Base-by-base conservation (phyloP, 139 green algal genomes). In the Closterium sp. region DNA sequence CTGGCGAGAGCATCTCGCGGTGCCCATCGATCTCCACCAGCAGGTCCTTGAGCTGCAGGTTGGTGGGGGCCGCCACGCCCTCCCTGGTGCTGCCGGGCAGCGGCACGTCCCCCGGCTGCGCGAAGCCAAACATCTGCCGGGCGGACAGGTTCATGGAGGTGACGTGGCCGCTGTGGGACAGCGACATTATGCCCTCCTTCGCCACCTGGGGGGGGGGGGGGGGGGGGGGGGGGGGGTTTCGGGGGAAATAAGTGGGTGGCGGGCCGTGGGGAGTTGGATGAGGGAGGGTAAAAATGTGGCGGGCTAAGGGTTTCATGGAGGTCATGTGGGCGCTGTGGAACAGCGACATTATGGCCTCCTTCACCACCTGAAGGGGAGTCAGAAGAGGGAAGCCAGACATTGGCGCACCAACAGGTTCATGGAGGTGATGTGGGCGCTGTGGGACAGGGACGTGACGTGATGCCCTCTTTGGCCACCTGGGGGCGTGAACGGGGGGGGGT, bases 11-110 rank as follows among this genome's bases (percentile, higher is more conserved):
- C 55, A 76, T 76, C 16, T 76, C 55, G 1, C 55, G 55, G 55
- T 86, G 83, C 28, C 83, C 83, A 21, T 33, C 83, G 10, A 86
- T 33, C n/a, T 32, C 83, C n/a, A 86, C 30, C 19, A 86, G n/a
- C n/a, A 86, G 83, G 83, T 86, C 83, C n/a, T 33, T 33, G 9
- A 86, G 30, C 83, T 86, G 83, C 83, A 86, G 83, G 83, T 86
- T 86, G 28, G 83, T 23, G n/a, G 83, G 83, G 6, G 83, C 83
- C n/a, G 55, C 55, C 55, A 76, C 55, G 55, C 83, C n/a, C 83
- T 33, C n/a, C 21, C n/a, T 21, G 21, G 31, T 33, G n/a, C 83
- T 76, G 55, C 55, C 55, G 16, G 55, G 55, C 55, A 76, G 55
- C 16, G 55, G 55, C 55, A 19, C 55, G 55, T 76, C 83, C n/a